Evolutionary conservation across 495 filamentous ascomycete genomes (phyloP).

Genomic region (Podospora bellae-mahoneyi): DNA sequence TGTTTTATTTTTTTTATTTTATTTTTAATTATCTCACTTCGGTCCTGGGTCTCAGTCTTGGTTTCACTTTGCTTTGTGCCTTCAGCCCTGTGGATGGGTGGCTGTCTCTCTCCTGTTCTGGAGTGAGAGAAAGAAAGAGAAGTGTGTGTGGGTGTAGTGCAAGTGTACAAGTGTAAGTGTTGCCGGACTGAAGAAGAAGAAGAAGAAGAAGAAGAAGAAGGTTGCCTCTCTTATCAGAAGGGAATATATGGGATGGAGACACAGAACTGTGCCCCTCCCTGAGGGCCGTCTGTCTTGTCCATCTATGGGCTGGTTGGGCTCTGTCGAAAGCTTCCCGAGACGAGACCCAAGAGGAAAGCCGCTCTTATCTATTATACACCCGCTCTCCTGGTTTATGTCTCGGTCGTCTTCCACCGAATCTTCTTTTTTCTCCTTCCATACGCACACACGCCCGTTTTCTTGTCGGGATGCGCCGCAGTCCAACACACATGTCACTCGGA

Average conservation of each 20-base stretch:
- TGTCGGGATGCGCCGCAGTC: slow-evolving; percentile 6
- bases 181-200: neutral
- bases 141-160: neutral
- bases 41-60: slow-evolving; percentile 18
- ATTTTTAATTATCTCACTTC: neutral
- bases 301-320: neutral
- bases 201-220: neutral
- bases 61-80: neutral
- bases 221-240: neutral
- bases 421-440: slow-evolving; percentile 7
- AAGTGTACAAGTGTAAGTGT: neutral
- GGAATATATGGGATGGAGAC: neutral
- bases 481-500: slow-evolving; percentile 9
- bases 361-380: neutral
- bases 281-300: neutral
- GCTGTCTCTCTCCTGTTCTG: slow-evolving; percentile 7
- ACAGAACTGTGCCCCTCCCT: neutral
- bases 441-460: slow-evolving; percentile 2
- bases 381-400: slow-evolving; percentile 16
- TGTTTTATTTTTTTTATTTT: slow-evolving; percentile 11
- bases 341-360: slow-evolving; percentile 7
- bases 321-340: neutral
- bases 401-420: slow-evolving; percentile 1
- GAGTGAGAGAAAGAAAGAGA: neutral
- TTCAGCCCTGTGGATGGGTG: slow-evolving; percentile 9